Conservation (phyloP, 768 basidiomycete genomes). For the Pisolithus albus region DNA sequence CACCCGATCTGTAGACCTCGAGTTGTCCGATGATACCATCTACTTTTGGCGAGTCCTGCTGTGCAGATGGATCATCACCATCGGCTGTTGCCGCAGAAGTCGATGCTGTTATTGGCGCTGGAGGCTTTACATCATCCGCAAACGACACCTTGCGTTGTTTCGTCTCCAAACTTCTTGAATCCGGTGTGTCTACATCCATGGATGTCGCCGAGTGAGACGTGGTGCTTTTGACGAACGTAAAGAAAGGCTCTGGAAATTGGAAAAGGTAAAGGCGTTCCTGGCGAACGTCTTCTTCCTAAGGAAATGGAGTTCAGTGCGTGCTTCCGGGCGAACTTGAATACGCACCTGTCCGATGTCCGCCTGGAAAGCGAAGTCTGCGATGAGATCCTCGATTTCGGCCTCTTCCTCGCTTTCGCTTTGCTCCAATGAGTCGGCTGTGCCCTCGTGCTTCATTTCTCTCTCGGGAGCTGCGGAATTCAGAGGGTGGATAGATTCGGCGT, state of each 20-base stretch:
- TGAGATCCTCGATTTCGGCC: conserved; percentile 70
- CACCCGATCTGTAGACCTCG: conserved; percentile 79
- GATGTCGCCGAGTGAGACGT: conserved; percentile 25
- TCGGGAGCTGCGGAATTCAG: not conserved
- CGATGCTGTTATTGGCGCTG: conserved; percentile 23
- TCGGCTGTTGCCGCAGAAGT: conserved; percentile 18
- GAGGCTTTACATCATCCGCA: conserved; percentile 51
- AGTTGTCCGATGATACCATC: conserved; percentile 82
- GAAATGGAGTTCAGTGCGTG: not conserved
- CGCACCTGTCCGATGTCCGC: conserved; percentile 35
- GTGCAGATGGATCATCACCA: conserved; percentile 9
- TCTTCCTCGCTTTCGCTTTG: conserved; percentile 74
- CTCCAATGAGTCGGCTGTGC: conserved; percentile 55
- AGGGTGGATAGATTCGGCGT: no score
- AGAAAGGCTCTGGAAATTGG: conserved; percentile 86
- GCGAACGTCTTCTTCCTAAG: conserved; percentile 42
- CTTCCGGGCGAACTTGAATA: not conserved
- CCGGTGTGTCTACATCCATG: conserved; percentile 29
- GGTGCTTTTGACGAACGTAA: conserved; percentile 48
- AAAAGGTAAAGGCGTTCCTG: conserved; percentile 80
- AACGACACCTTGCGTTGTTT: conserved; percentile 56
- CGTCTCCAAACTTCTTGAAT: conserved; percentile 19
- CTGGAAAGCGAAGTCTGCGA: conserved; percentile 56
- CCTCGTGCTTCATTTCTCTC: conserved; percentile 15
- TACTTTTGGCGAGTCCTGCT: conserved; percentile 32